Conservation (phyloP, 2,329 filamentous ascomycete genomes). For the Cladobotryum protrusum region DNA sequence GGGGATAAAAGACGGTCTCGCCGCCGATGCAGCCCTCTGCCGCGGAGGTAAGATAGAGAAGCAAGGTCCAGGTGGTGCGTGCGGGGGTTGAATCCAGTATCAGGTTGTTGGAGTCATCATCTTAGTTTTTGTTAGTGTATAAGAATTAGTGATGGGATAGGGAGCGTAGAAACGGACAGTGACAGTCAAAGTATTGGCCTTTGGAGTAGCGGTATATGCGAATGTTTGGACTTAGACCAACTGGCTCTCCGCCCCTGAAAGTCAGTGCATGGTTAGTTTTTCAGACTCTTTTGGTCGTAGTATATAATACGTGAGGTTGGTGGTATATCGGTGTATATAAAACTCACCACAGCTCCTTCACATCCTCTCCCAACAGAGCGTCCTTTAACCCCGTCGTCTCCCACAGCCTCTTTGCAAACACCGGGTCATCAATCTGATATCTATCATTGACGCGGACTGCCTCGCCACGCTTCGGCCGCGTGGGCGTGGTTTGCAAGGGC, state of each 20-base stretch:
- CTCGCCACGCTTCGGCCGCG: conserved; percentile 70
- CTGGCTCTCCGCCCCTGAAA: conserved; percentile 72
- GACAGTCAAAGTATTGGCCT: conserved; percentile 87
- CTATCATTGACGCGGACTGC: conserved; percentile 85
- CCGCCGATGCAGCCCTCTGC: conserved; percentile 73
- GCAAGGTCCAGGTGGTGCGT: conserved; percentile 79
- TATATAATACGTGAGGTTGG: not conserved
- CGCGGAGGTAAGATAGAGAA: conserved; percentile 77
- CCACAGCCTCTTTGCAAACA: conserved; percentile 73
- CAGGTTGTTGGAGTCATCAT: conserved; percentile 80
- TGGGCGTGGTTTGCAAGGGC: conserved; percentile 70
- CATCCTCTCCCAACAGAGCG: conserved; percentile 39
- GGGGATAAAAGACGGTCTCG: conserved; percentile 87
- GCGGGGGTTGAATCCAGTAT: conserved; percentile 29
- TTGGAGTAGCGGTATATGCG: conserved; percentile 80
- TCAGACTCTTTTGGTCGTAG: not conserved
- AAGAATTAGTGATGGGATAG: not conserved
- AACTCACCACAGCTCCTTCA: conserved; percentile 39
- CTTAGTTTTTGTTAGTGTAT: conserved; percentile 41
- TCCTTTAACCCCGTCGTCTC: conserved; percentile 66
- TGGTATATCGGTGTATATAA: too few species aligned
- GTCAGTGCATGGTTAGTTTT: not conserved
- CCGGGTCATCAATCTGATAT: conserved; percentile 71
- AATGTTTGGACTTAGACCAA: conserved; percentile 86
- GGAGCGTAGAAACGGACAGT: conserved; percentile 55